Evolutionary conservation across 805 yeast genomes (phyloP), one percentile per base, ranked within the genome.

Genomic region (Monosporozyma solicola): DNA sequence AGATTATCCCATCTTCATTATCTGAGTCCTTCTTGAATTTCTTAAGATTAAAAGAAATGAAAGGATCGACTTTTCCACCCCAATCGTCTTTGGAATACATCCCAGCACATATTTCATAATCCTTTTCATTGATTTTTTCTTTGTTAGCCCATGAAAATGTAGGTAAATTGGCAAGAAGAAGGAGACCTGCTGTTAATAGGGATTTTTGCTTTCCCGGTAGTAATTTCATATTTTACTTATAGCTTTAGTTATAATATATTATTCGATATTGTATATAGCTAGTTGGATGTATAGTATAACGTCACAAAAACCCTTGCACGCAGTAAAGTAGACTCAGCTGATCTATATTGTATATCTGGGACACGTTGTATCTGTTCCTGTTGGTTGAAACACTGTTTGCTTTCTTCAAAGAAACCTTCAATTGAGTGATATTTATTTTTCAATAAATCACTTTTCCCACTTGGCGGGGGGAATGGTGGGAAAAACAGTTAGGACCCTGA

Each of bases 71-170:
- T 27, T 77, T 74, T 37, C 99, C 99, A 49, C 89, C 85, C 91
- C 95, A 87, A 63, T 91, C 95, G 48, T 80, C 74, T 60, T 83
- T 83, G 53, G 91, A 79, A 71, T 92, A 92, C 83, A 92, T 85
- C 37, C 99, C 99, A 4, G 90, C 77, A 67, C 99, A 92, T 27
- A 80, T 80, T 62, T 87, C 94, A 16, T 83, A 74, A 49, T 78
- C 71, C 10, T 62, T 69, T 15, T 77, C 67, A 47, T 78, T 76
- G 57, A 88, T 74, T 27, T 64, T 63, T 32, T 77, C 84, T 62
- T 71, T 68, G 57, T 73, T 73, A 25, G 74, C 76, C 22, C 29
- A 16, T 4, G 56, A 63, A 32, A 60, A 29, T 1, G 44, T 52
- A 11, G 47, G 20, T 13, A 49, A 54, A 15, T 44, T 49, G 49